A percentile compares a stretch with the other conserved stretches of the same genome.
phyloP scores from a whole-genome alignment of 306 rosid genomes.

The Fragaria vesca region DNA sequence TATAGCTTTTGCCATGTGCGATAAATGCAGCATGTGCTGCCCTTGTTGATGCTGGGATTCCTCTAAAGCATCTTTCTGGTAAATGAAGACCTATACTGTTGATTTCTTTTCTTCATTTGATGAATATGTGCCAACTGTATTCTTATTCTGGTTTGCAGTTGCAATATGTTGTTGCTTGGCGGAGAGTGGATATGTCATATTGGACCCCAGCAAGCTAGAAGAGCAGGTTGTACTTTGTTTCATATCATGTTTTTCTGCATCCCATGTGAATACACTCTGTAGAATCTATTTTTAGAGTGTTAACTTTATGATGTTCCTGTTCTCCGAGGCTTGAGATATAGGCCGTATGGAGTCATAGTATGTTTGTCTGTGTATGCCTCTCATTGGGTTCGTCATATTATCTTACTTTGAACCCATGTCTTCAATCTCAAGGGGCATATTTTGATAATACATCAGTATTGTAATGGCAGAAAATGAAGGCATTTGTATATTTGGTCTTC shows the following conservation, averaged over 20 bases:
- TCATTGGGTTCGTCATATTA: neutral
- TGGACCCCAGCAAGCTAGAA: conserved; percentile 91
- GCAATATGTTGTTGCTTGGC: conserved; percentile 84
- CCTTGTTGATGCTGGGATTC: conserved; percentile 88
- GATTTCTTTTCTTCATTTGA: conserved; percentile 15
- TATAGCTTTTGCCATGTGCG: conserved; percentile 91
- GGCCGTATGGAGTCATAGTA: neutral
- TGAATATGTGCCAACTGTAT: conserved; percentile 26
- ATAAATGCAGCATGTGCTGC: conserved; percentile 95
- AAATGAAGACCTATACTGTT: conserved; percentile 31
- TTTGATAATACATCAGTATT: neutral
- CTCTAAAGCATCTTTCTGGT: conserved; percentile 94
- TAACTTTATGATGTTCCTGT: neutral
- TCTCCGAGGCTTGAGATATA: neutral
- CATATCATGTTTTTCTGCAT: neutral
- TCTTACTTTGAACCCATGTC: neutral
- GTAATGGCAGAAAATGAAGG: conserved; percentile 68
- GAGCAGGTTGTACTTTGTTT: conserved; percentile 53
- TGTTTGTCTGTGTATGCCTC: neutral
- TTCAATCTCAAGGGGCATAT: neutral
- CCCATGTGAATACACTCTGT: neutral
- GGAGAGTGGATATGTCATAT: conserved; percentile 53
- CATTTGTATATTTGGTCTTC: conserved; percentile 77
- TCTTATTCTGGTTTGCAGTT: conserved; percentile 50
- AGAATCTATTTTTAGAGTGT: neutral